Evolutionary conservation across 352 stramenopile species (phyloP).

Genomic region (Phytophthora pseudosyringae): DNA sequence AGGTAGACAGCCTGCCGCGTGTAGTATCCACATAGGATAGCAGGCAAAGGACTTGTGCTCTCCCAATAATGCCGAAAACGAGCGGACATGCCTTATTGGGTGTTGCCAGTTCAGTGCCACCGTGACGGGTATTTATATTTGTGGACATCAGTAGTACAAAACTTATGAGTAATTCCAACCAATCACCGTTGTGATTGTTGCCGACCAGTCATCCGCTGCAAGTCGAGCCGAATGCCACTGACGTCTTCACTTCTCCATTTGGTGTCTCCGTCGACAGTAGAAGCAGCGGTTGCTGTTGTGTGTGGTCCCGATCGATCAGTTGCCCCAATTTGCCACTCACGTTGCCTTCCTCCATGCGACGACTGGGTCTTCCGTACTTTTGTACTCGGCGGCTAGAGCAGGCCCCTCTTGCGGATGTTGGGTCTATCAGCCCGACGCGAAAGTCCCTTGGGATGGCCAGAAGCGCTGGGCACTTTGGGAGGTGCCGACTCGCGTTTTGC

Average conservation of each 20-base stretch:
- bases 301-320: constrained; percentile 10
- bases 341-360: constrained; percentile 55
- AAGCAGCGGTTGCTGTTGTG: background rate
- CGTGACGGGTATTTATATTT: background rate
- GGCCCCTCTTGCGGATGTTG: constrained; percentile 72
- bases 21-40: no score
- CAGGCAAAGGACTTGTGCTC: no score
- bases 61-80: no score
- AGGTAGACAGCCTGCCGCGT: no score
- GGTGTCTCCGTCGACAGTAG: constrained; percentile 2
- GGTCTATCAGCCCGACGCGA: constrained; percentile 82
- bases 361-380: constrained; percentile 69
- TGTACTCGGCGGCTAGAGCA: constrained; percentile 60
- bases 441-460: constrained; percentile 68
- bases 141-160: background rate
- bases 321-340: constrained; percentile 72
- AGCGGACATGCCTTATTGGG: no score
- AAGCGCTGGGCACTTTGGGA: constrained; percentile 83
- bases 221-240: background rate
- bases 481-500: constrained; percentile 60
- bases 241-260: constrained; percentile 9
- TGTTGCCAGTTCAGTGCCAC: background rate
- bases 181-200: constrained; percentile 12
- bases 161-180: background rate
- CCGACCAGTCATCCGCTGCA: constrained; percentile 21